phyloP scores from a whole-genome alignment of 1,284 basidiomycete genomes.

The Naganishia liquefaciens region DNA sequence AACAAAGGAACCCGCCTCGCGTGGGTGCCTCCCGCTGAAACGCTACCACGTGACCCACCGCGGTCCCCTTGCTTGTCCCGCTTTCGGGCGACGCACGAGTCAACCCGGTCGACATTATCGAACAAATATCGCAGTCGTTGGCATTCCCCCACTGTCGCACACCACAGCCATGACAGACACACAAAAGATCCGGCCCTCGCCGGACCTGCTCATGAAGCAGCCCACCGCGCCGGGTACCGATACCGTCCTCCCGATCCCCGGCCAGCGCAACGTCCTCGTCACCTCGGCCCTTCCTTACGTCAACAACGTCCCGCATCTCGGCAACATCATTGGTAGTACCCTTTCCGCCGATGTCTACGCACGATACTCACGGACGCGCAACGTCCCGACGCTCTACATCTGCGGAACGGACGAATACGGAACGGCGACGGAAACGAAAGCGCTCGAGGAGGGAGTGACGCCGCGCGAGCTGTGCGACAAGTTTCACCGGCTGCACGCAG shows the following conservation, averaged over 20 bases:
- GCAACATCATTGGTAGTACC: slow-evolving; percentile 87
- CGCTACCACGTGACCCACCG: too few species aligned
- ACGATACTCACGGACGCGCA: slow-evolving; percentile 65
- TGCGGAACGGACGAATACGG: slow-evolving; percentile 99
- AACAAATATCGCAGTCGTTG: too few species aligned
- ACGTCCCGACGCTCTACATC: slow-evolving; percentile 61
- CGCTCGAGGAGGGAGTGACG: slow-evolving; percentile 86
- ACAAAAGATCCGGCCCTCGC: slow-evolving; percentile 63
- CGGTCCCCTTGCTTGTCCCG: too few species aligned
- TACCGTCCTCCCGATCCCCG: slow-evolving; percentile 16
- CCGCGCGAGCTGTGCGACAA: slow-evolving; percentile 90
- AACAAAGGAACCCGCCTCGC: too few species aligned
- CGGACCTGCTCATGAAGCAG: slow-evolving; percentile 41
- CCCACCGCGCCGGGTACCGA: slow-evolving; percentile 1
- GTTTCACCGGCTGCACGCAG: slow-evolving; percentile 83
- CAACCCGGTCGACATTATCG: too few species aligned
- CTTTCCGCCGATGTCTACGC: slow-evolving; percentile 97
- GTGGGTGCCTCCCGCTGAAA: too few species aligned
- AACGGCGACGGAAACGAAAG: slow-evolving; percentile 92
- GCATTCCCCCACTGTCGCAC: not conserved
- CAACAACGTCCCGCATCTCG: slow-evolving; percentile 99
- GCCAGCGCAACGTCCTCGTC: slow-evolving; percentile 77
- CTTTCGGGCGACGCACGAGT: too few species aligned
- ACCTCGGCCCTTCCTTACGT: slow-evolving; percentile 97
- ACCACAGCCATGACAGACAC: slow-evolving; percentile 24